Evolutionary conservation across 345 rosid species (phyloP).

Genomic region (Hevea brasiliensis): DNA sequence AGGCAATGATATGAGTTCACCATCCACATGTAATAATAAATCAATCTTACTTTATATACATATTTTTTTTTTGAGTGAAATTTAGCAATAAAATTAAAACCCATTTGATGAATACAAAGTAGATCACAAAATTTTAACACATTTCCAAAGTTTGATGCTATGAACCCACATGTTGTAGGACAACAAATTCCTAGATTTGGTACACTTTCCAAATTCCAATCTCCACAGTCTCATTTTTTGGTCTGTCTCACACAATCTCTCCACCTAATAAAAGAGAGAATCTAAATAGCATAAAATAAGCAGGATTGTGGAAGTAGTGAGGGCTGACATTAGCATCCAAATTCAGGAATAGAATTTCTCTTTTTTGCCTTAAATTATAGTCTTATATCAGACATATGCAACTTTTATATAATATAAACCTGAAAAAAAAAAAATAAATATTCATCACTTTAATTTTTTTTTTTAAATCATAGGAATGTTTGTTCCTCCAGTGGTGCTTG

Average conservation of each 20-base stretch:
- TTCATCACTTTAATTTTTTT: neutral
- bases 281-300: neutral
- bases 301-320: neutral
- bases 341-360: neutral
- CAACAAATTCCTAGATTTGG: neutral
- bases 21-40: too few relatives aligned
- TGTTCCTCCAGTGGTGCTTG: neutral
- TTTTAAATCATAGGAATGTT: neutral
- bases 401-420: neutral
- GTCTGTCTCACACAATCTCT: neutral
- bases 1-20: too few relatives aligned
- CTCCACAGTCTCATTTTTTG: too few relatives aligned
- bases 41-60: too few relatives aligned
- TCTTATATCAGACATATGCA: too few relatives aligned
- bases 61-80: too few relatives aligned
- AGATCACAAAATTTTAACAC: too few relatives aligned
- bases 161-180: neutral
- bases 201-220: neutral
- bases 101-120: too few relatives aligned
- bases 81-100: too few relatives aligned
- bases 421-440: neutral
- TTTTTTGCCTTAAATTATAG: too few relatives aligned
- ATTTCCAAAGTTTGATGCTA: neutral
- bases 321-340: neutral
- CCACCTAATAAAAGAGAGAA: neutral